Conservation (phyloP, 1,139 yeast species). For the Wickerhamiella infanticola region DNA sequence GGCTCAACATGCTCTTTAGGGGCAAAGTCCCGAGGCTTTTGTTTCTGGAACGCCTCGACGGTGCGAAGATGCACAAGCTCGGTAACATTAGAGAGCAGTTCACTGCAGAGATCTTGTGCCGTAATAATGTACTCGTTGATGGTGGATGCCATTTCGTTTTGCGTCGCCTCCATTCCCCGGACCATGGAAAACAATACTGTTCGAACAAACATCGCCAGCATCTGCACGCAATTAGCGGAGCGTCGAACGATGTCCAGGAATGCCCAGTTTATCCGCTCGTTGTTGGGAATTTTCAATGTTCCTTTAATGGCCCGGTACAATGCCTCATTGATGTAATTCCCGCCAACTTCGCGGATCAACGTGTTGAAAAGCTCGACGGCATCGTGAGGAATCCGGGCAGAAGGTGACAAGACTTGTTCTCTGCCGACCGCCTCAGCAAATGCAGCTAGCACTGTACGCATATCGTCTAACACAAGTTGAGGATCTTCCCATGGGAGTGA, state of each 20-base stretch:
- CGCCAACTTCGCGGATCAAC: slow-evolving; percentile 54
- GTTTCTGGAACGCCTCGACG: slow-evolving; percentile 5
- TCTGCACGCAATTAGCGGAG: slow-evolving; percentile 32
- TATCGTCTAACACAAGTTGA: slow-evolving; percentile 21
- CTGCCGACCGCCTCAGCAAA: slow-evolving; percentile 72
- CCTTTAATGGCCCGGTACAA: slow-evolving; percentile 40
- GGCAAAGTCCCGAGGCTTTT: slow-evolving; percentile 25
- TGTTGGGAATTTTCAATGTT: slow-evolving; percentile 8
- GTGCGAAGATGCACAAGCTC: slow-evolving; percentile 10
- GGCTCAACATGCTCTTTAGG: slow-evolving; percentile 45
- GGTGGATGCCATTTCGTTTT: slow-evolving; percentile 45
- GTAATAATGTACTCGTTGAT: slow-evolving; percentile 53
- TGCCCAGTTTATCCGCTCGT: slow-evolving; percentile 9
- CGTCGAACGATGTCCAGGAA: slow-evolving; percentile 11
- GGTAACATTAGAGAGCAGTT: slow-evolving; percentile 10
- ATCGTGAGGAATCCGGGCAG: slow-evolving; percentile 41
- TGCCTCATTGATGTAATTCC: slow-evolving; percentile 57
- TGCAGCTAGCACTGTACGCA: slow-evolving; percentile 52
- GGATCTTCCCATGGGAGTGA: background rate
- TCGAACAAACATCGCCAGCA: slow-evolving; percentile 57
- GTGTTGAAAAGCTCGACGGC: slow-evolving; percentile 54
- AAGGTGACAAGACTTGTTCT: slow-evolving; percentile 56
- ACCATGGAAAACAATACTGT: slow-evolving; percentile 62
- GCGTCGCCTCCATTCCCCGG: slow-evolving; percentile 36
- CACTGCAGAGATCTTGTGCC: slow-evolving; percentile 40